These are phyloP conservation scores for Backusella psychrophila DNA, from an alignment of 192 early-diverging fungal genomes.

Conservation along the genomic window DNA sequence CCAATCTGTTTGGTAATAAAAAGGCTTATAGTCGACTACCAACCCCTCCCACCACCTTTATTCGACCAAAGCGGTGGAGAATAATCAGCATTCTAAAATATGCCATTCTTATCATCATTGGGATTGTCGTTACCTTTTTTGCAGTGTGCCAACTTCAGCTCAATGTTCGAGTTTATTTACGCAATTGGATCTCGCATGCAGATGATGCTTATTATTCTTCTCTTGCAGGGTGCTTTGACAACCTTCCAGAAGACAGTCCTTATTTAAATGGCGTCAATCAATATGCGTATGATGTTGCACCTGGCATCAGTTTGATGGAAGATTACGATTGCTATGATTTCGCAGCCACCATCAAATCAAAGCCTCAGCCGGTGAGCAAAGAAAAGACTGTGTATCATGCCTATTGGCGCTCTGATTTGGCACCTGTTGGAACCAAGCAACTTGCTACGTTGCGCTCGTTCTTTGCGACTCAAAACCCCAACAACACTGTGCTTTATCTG, in stretches of 20 bases:
- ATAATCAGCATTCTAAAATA: conserved; percentile 19
- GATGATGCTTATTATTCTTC: conserved; percentile 31
- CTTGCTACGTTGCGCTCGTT: conserved; percentile 39
- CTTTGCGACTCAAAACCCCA: conserved; percentile 40
- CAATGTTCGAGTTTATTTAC: conserved; percentile 35
- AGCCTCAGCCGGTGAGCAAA: conserved; percentile 12
- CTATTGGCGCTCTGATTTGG: conserved; percentile 44
- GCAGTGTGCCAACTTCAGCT: conserved; percentile 34
- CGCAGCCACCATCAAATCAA: conserved; percentile 27
- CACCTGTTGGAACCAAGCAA: conserved; percentile 38
- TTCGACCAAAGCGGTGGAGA: conserved; percentile 22
- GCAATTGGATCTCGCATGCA: conserved; percentile 40
- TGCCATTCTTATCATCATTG: not conserved
- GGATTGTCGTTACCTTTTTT: conserved; percentile 28
- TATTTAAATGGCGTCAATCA: conserved; percentile 17
- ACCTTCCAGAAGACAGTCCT: conserved; percentile 16
- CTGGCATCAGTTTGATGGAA: conserved; percentile 32
- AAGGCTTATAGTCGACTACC: not conserved
- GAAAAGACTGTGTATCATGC: conserved; percentile 35
- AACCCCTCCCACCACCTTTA: conserved; percentile 3
- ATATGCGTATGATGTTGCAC: conserved; percentile 31
- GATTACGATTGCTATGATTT: conserved; percentile 47
- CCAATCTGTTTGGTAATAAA: not conserved
- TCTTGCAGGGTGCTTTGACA: conserved; percentile 36
- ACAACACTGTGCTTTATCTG: conserved; percentile 31